A percentile compares a stretch with the other conserved stretches of the same genome.
Conservation (phyloP, 805 yeast genomes). For the Wickerhamiella dianesei region DNA sequence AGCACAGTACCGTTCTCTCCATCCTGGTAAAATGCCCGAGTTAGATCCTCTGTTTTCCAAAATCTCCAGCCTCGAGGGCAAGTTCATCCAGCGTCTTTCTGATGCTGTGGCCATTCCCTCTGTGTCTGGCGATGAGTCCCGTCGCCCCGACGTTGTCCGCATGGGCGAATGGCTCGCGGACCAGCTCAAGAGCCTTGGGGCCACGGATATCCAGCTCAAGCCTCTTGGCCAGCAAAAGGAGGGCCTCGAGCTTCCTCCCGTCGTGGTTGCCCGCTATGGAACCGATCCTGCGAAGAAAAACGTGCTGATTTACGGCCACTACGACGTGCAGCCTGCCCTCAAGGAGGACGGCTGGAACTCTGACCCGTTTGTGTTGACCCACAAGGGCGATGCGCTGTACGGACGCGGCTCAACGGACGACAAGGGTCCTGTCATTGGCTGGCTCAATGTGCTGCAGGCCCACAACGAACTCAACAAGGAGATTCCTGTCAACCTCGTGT, state of each 20-base stretch:
- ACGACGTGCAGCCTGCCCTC: conserved; percentile 95
- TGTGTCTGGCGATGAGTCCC: conserved; percentile 78
- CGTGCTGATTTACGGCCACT: conserved; percentile 87
- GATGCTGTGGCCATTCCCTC: conserved; percentile 91
- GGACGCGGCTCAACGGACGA: conserved; percentile 98
- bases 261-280: conserved; percentile 84
- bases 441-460: conserved; percentile 89
- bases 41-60: conserved; percentile 33
- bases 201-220: conserved; percentile 65
- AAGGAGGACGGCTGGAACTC: conserved; percentile 90
- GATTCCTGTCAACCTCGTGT: conserved; percentile 82
- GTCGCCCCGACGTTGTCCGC: conserved; percentile 77
- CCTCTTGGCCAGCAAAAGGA: conserved; percentile 72
- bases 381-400: conserved; percentile 49
- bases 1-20: too few species aligned
- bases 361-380: conserved; percentile 70
- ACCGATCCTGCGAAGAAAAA: conserved; percentile 71
- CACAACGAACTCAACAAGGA: conserved; percentile 74
- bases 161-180: conserved; percentile 72
- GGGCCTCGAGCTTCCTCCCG: conserved; percentile 73
- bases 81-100: conserved; percentile 40
- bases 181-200: conserved; percentile 63
- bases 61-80: conserved; percentile 62
- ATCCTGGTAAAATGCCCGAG: conserved; percentile 17
- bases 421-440: conserved; percentile 94